Evolutionary conservation across 305 asterid genomes (phyloP).

Genomic region (Ilex paraguariensis): DNA sequence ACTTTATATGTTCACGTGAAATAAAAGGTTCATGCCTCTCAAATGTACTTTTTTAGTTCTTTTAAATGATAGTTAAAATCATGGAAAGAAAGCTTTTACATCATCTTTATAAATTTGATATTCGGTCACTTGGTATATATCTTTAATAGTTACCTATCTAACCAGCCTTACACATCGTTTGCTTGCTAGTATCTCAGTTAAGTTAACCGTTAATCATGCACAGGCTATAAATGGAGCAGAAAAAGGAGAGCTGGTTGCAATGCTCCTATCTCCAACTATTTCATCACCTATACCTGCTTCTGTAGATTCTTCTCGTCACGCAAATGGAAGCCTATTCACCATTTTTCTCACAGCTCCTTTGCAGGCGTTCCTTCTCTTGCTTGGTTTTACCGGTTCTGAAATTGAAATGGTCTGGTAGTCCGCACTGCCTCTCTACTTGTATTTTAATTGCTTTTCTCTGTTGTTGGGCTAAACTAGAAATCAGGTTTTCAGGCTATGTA

Average conservation of each 20-base stretch:
- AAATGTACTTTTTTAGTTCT: too few species aligned
- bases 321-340: slow-evolving; percentile 77
- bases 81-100: too few species aligned
- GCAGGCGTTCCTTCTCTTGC: slow-evolving; percentile 72
- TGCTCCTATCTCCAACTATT: slow-evolving; percentile 74
- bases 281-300: slow-evolving; percentile 58
- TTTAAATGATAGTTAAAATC: too few species aligned
- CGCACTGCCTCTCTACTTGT: slow-evolving; percentile 3
- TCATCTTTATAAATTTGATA: too few species aligned
- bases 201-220: slow-evolving; percentile 10
- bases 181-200: too few species aligned
- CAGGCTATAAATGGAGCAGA: slow-evolving; percentile 83
- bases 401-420: slow-evolving; percentile 53
- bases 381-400: slow-evolving; percentile 70
- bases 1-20: too few species aligned
- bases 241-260: slow-evolving; percentile 86
- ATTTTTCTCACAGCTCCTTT: slow-evolving; percentile 83
- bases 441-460: slow-evolving; percentile 7
- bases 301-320: slow-evolving; percentile 62
- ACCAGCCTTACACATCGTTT: too few species aligned
- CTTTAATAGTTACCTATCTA: too few species aligned
- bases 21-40: too few species aligned
- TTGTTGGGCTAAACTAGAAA: slow-evolving; percentile 9
- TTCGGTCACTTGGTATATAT: too few species aligned
- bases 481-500: slow-evolving; percentile 59